Evolutionary conservation across 176 grass and related monocot genomes (phyloP).

Genomic region (Dendrocalamus sinicus): DNA sequence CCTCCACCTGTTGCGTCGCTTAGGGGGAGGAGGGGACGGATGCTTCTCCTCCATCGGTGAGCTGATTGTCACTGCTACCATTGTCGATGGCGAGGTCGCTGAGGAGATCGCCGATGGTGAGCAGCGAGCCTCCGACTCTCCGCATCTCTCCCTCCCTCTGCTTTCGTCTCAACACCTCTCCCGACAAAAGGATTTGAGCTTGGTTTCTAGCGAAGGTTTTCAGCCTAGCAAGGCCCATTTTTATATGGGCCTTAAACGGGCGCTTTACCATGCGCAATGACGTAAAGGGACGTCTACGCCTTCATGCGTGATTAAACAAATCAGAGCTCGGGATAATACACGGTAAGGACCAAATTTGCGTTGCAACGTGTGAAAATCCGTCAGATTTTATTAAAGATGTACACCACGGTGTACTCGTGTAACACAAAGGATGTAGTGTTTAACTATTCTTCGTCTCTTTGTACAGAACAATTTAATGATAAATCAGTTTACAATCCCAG

Average conservation of each 20-base stretch:
- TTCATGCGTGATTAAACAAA: not conserved
- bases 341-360: not conserved
- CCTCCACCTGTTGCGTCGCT: not conserved
- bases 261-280: not conserved
- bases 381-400: not conserved
- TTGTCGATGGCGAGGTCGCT: constrained; percentile 74
- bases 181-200: not conserved
- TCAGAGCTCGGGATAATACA: not conserved
- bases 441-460: not conserved
- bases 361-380: not conserved
- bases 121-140: constrained; percentile 81
- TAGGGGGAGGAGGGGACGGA: constrained; percentile 33
- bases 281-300: rapidly evolving
- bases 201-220: not conserved
- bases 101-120: constrained; percentile 79
- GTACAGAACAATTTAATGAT: not conserved
- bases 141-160: constrained; percentile 48
- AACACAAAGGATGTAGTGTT: constrained; percentile 5
- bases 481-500: not conserved
- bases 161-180: not conserved
- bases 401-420: not conserved
- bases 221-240: not conserved
- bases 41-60: not conserved
- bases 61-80: constrained; percentile 17
- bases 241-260: not conserved